A percentile compares a stretch with the other conserved stretches of the same genome.
phyloP scores from a whole-genome alignment of 495 filamentous ascomycete species.

The Penicillium cinerascens region DNA sequence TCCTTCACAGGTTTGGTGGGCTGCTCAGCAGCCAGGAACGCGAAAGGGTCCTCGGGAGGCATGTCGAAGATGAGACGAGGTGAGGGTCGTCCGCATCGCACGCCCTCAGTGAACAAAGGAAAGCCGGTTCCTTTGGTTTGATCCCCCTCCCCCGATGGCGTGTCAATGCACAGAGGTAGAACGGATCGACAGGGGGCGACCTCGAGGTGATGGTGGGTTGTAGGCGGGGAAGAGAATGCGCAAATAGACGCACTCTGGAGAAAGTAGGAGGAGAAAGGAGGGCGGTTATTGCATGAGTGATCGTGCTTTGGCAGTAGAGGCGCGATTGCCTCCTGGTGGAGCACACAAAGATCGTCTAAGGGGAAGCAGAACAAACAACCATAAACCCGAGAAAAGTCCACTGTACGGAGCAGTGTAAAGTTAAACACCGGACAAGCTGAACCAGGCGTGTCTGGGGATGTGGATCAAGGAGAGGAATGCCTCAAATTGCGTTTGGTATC shows the following conservation, averaged over 20 bases:
- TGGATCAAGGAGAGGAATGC: not conserved
- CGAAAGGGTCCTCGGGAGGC: constrained; percentile 41
- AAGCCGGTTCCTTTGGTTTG: constrained; percentile 17
- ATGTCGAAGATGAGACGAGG: constrained; percentile 23
- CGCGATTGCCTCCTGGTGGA: not conserved
- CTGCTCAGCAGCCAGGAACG: constrained; percentile 35
- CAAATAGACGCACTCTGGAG: constrained; percentile 1
- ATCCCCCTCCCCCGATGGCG: not conserved
- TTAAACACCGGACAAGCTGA: not conserved
- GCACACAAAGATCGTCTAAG: not conserved
- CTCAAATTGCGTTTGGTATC: not conserved
- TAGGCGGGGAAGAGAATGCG: constrained; percentile 5
- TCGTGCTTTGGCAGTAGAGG: not conserved
- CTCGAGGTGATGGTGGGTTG: constrained; percentile 2
- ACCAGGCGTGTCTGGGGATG: not conserved
- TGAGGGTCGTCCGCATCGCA: constrained; percentile 18
- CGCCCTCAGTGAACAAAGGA: constrained; percentile 6
- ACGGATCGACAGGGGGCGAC: not conserved
- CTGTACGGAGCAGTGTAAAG: not conserved
- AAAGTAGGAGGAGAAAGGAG: constrained; percentile 3
- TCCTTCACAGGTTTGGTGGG: constrained; percentile 26
- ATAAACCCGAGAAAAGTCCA: too few species aligned
- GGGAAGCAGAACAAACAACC: too few species aligned
- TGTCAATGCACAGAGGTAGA: not conserved
- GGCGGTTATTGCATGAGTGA: constrained; percentile 7